Conservation (phyloP, 495 filamentous ascomycete species). For the Astrothelium macrocarpum region DNA sequence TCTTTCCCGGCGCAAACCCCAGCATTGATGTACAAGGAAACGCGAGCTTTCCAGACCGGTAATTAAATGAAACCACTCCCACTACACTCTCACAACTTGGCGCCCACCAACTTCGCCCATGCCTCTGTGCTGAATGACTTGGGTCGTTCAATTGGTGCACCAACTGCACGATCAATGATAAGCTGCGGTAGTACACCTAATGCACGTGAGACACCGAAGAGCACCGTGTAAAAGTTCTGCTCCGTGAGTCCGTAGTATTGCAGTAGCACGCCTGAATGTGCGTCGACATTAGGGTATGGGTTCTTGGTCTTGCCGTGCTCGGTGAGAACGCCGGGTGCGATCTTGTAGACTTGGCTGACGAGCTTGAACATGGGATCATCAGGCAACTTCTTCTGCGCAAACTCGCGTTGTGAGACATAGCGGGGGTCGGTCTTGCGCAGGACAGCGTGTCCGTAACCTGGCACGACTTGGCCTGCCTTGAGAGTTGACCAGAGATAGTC, state of each 20-base stretch:
- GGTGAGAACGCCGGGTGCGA: slow-evolving; percentile 91
- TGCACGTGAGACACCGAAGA: slow-evolving; percentile 96
- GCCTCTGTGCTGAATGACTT: slow-evolving; percentile 97
- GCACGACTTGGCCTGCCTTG: slow-evolving; percentile 89
- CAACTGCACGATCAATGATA: slow-evolving; percentile 97
- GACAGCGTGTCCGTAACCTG: slow-evolving; percentile 96
- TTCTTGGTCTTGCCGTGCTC: slow-evolving; percentile 99
- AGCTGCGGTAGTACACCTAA: slow-evolving; percentile 97
- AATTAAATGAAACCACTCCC: neutral
- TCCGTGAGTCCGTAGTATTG: slow-evolving; percentile 99
- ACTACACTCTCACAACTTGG: slow-evolving; percentile 61
- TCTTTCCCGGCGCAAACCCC: neutral
- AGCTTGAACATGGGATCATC: slow-evolving; percentile 99
- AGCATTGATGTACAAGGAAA: neutral
- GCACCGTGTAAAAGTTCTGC: slow-evolving; percentile 98
- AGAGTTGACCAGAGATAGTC: slow-evolving; percentile 97
- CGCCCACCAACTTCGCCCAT: slow-evolving; percentile 86
- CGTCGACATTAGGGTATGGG: slow-evolving; percentile 65
- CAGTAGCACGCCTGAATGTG: slow-evolving; percentile 92
- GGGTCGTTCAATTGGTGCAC: slow-evolving; percentile 74
- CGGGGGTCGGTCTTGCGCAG: slow-evolving; percentile 99
- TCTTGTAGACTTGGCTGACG: slow-evolving; percentile 99
- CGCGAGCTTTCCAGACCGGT: neutral
- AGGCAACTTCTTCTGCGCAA: slow-evolving; percentile 84
- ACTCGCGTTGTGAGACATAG: slow-evolving; percentile 94